Conservation (phyloP, 192 early-diverging fungal species). For the Umbelopsis sp. region DNA sequence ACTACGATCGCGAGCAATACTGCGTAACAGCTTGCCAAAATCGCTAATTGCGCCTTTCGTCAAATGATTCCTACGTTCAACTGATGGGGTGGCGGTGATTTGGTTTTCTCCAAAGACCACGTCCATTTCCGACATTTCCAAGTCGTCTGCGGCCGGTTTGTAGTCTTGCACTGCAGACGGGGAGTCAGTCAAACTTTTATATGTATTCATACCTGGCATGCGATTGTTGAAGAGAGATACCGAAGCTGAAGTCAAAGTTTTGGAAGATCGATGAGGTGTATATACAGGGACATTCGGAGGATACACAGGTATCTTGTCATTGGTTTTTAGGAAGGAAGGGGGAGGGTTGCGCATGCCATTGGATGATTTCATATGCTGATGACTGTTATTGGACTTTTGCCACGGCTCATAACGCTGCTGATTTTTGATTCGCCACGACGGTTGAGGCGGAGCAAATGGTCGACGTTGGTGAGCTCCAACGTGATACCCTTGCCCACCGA, state of each 20-base stretch:
- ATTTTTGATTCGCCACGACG: slow-evolving; percentile 15
- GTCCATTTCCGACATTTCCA: slow-evolving; percentile 23
- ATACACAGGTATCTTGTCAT: slow-evolving; percentile 1
- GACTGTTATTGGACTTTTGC: background rate
- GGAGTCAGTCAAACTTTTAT: background rate
- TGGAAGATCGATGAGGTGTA: background rate
- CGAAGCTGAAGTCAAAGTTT: slow-evolving; percentile 2
- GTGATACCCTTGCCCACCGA: slow-evolving; percentile 18
- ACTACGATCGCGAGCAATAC: slow-evolving; percentile 12
- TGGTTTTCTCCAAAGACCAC: slow-evolving; percentile 22
- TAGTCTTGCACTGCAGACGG: background rate
- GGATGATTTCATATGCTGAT: background rate
- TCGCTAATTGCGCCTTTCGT: slow-evolving; percentile 15
- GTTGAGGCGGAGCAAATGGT: slow-evolving; percentile 20
- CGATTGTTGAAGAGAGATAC: slow-evolving; percentile 24
- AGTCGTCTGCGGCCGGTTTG: background rate
- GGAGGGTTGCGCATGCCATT: background rate
- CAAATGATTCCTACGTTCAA: slow-evolving; percentile 13
- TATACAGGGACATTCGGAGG: slow-evolving; percentile 10
- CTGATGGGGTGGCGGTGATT: background rate
- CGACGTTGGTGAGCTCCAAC: slow-evolving; percentile 21
- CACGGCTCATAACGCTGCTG: background rate
- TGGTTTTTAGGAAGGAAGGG: background rate
- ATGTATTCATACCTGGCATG: slow-evolving; percentile 23
- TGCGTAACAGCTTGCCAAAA: slow-evolving; percentile 15